A percentile compares a stretch with the other conserved stretches of the same genome.
Evolutionary conservation across 176 grass and related monocot genomes (phyloP).

Genomic region (Oryza officinalis): DNA sequence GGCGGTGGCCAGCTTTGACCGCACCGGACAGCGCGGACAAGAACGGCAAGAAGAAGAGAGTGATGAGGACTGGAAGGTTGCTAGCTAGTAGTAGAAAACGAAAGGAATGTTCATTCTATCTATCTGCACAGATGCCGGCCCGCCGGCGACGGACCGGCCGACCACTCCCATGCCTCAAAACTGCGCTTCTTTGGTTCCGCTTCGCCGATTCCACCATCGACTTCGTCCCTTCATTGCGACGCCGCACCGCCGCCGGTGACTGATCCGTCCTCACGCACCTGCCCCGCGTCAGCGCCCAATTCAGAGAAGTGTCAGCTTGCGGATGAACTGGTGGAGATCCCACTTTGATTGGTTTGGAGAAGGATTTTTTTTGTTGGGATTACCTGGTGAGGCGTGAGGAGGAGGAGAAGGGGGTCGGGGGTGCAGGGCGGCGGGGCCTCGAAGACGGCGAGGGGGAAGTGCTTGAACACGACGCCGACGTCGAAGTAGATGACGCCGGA

Average conservation of each 20-base stretch:
- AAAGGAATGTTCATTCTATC: constrained; percentile 42
- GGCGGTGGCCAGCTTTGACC: not conserved
- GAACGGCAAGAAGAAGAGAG: constrained; percentile 7
- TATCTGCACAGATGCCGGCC: constrained; percentile 43
- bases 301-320: not conserved
- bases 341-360: not conserved
- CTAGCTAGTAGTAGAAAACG: constrained; percentile 23
- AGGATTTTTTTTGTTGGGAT: not conserved
- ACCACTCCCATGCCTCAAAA: constrained; percentile 45
- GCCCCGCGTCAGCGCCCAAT: not conserved
- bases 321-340: not conserved
- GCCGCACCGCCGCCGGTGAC: not conserved
- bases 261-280: constrained; percentile 11
- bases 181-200: constrained; percentile 8
- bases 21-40: not conserved
- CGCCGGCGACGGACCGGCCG: not conserved
- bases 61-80: not conserved
- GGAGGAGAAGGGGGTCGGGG: constrained; percentile 37
- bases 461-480: constrained; percentile 73
- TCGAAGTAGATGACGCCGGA: constrained; percentile 85
- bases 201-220: not conserved
- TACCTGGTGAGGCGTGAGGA: constrained; percentile 22
- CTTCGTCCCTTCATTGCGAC: constrained; percentile 20
- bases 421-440: constrained; percentile 69
- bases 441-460: constrained; percentile 67